Base-by-base conservation (phyloP, 1,284 basidiomycete species). In the Tausonia pullulans region DNA sequence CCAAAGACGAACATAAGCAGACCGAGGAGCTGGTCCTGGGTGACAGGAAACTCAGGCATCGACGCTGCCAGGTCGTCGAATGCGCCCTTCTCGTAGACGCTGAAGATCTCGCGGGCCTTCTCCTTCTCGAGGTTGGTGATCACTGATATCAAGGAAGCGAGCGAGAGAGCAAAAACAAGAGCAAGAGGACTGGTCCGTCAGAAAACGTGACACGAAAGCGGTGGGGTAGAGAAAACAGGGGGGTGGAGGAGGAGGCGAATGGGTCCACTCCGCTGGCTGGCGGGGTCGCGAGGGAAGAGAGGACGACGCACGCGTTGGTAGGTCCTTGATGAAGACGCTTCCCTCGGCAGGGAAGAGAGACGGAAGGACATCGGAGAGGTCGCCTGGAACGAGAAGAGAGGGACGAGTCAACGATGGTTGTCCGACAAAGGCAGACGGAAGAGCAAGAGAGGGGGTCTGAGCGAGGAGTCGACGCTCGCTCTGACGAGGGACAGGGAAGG, bases 61-160 rank as follows among this genome's bases (percentile, higher is more conserved):
- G 50, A 40, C 16, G 27, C 60, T 5, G 50, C 60, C 41, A 54
- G 46, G 8, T 45, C 53, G 9, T 55, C 44, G 14, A 61, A 45
- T 39, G 54, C 45, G 13, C 45, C 39, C 27, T 27, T 61, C 60
- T 61, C 41, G 9, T 54, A 50, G 4, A 52, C 39, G 5, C 51
- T 51, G 39, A 61, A 54, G 51, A 61, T 61, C 10, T 54, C 5
- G 43, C 52, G 46, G 16, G 14, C 48, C 61, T 63, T 57, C 41
- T 56, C 61, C 14, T 39, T 43, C 8, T 58, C 56, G 16, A 63
- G 61, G 44, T 63, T 63, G 9, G 46, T 27, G 48, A 63, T 41
- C 5, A 58, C 56, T 63, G 39, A 40, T 6, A 57, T 52, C 51
- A 27, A 27, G 27, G 3, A 50, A 5, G 27, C 10, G 13, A 10